Base-by-base conservation (phyloP, 768 basidiomycete species). In the Tricholoma saponaceum region DNA sequence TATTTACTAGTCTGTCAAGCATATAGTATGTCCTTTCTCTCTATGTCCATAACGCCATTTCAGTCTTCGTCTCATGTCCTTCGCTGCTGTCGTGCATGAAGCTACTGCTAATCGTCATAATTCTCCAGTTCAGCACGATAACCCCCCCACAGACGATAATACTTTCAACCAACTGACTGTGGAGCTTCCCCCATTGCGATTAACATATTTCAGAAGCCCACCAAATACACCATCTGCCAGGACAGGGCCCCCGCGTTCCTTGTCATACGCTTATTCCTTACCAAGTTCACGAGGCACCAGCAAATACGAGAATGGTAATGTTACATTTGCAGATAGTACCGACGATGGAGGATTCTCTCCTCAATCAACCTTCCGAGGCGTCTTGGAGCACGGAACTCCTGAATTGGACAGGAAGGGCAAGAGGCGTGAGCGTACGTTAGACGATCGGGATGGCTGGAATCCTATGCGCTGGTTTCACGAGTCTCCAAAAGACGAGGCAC, bases 221-320 rank as follows among this genome's bases (percentile, higher is more conserved):
- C 72, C 72, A 30, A 64, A 75, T 51, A 84, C 86, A 0, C 89
- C 89, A 23, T 82, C 86, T 5, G 74, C 75, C 51, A 77, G 89
- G 52, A 90, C 88, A 4, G 89, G 89, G 12, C 87, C 88, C 30
- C 89, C 89, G 4, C 79, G 89, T 39, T 87, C 89, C 0, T 73
- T 90, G 25, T 87, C 87, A 2, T 87, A 83, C 66, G 79, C 80
- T 26, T 85, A 86, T 63, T 78, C 83, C 7, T 70, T 79, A 30
- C 74, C 83, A 1, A 70, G 67, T 18, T 79, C 71, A 2, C 66
- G 64, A 9, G 58, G 65, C 25, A 67, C 67, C 35, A 65, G 64
- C 52, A 69, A 64, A 23, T 67, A 61, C 46, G 63, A 73, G 44
- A 69, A 66, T 26, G 66, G 62, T 16, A 66, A 55, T 25, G 55